These are phyloP conservation scores for Yarrowia hollandica DNA, from an alignment of 805 yeast genomes.

Conservation along the genomic window DNA sequence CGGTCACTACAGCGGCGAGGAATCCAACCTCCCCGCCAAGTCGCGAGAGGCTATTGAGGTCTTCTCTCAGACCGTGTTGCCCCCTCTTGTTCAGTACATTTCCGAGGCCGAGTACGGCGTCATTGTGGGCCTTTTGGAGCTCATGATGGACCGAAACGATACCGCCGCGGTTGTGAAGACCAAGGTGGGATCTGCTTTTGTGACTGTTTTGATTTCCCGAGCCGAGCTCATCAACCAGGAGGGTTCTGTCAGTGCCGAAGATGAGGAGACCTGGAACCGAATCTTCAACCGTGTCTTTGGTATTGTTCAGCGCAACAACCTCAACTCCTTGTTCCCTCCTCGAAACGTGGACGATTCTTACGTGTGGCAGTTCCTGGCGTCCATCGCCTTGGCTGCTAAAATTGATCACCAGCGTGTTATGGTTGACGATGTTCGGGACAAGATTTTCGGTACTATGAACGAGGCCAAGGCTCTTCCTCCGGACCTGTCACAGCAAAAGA, in stretches of 20 bases:
- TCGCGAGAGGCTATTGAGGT: constrained; percentile 64
- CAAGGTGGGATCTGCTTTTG: constrained; percentile 79
- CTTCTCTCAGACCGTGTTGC: constrained; percentile 78
- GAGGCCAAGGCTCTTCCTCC: constrained; percentile 60
- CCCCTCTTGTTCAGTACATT: constrained; percentile 77
- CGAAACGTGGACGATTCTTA: constrained; percentile 65
- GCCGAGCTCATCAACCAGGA: constrained; percentile 92
- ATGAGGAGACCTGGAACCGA: constrained; percentile 66
- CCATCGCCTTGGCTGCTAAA: constrained; percentile 87
- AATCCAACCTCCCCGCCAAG: constrained; percentile 50
- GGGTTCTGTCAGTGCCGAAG: constrained; percentile 51
- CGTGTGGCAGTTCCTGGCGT: constrained; percentile 96
- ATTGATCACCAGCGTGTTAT: constrained; percentile 85
- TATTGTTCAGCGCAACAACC: constrained; percentile 66
- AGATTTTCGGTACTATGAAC: constrained; percentile 83
- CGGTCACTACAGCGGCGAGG: constrained; percentile 62
- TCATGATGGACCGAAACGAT: constrained; percentile 68
- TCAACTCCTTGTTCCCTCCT: constrained; percentile 81
- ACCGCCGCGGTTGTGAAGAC: constrained; percentile 55
- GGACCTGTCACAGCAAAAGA: constrained; percentile 57
- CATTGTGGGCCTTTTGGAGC: constrained; percentile 71
- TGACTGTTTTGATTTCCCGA: constrained; percentile 87
- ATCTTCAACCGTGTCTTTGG: constrained; percentile 82
- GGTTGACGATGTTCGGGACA: constrained; percentile 91
- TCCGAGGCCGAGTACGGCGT: constrained; percentile 79